phyloP scores from a whole-genome alignment of 2,329 filamentous ascomycete genomes.

The Monosporascus sp. region DNA sequence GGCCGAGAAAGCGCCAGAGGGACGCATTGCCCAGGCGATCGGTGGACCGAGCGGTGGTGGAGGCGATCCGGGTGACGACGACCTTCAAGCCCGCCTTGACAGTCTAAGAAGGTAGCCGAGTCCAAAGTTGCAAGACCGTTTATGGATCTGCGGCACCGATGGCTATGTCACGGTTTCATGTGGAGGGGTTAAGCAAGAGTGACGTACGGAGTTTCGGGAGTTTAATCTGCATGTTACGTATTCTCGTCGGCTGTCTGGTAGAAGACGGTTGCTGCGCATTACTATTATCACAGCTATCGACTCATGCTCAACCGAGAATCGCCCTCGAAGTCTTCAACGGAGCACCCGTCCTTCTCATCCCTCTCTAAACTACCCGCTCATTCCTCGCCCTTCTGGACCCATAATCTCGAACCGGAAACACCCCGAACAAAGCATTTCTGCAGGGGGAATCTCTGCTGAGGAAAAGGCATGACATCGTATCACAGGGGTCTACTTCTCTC shows the following conservation, averaged over 20 bases:
- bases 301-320: slow-evolving; percentile 13
- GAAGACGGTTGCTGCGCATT: not conserved
- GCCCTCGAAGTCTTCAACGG: slow-evolving; percentile 44
- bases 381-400: too few species aligned
- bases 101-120: slow-evolving; percentile 60
- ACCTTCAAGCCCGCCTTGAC: slow-evolving; percentile 88
- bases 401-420: too few species aligned
- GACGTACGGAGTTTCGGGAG: not conserved
- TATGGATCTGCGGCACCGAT: not conserved
- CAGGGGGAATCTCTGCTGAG: too few species aligned
- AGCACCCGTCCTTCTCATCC: slow-evolving; percentile 18
- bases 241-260: not conserved
- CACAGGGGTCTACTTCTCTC: too few species aligned
- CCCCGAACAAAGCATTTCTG: too few species aligned
- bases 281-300: too few species aligned
- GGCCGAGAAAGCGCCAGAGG: slow-evolving; percentile 65
- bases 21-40: slow-evolving; percentile 79
- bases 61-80: slow-evolving; percentile 70
- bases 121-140: not conserved
- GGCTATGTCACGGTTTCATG: not conserved
- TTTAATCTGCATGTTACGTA: not conserved
- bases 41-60: slow-evolving; percentile 55
- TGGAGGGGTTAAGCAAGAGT: not conserved
- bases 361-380: too few species aligned
- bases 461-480: too few species aligned